Base-by-base conservation (phyloP, 768 basidiomycete genomes). In the Postia placenta region DNA sequence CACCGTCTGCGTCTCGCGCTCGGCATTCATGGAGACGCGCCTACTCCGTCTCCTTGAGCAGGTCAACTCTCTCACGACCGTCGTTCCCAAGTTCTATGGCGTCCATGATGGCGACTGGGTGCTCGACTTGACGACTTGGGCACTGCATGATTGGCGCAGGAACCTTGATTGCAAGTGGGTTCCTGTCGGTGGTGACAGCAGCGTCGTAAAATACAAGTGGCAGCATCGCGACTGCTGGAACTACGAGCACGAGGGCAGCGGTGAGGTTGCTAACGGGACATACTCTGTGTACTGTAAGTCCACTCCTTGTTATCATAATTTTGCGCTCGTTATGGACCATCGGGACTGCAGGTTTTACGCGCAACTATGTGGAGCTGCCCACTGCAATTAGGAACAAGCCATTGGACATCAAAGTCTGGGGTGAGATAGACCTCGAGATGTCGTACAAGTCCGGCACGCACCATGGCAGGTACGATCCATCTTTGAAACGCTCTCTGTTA, bases 21-120 rank as follows among this genome's bases (percentile, higher is more conserved):
- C 52, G 19, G 45, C 55, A 26, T 66, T 66, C 62, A 56, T 65
- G 40, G 56, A 64, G 26, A 48, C 56, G 38, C 56, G 56, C 37
- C 54, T 66, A 14, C 53, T 64, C 36, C 26, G 42, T n/a, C 49
- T 60, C 12, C 60, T 66, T 23, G 22, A 49, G n/a, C 45, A 42
- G 14, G 52, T 66, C 48, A 66, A 66, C 46, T 52, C 50, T 4
- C 50, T 47, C 27, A 66, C 64, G 3, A 66, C 64, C 25, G 47
- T 66, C 20, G 56, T 64, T 12, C 55, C 63, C 26, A 36, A 48
- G 33, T 60, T 60, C 39, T 49, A 50, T 26, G 54, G 56, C 37
- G 46, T 63, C 28, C 51, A 53, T 30, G 50, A 53, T 36, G 60
- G 54, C 38, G 44, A 40, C 20, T 57, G 59, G 60, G 46, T 54